Conservation (phyloP, 208 protist species). For the Lotmaria passim region DNA sequence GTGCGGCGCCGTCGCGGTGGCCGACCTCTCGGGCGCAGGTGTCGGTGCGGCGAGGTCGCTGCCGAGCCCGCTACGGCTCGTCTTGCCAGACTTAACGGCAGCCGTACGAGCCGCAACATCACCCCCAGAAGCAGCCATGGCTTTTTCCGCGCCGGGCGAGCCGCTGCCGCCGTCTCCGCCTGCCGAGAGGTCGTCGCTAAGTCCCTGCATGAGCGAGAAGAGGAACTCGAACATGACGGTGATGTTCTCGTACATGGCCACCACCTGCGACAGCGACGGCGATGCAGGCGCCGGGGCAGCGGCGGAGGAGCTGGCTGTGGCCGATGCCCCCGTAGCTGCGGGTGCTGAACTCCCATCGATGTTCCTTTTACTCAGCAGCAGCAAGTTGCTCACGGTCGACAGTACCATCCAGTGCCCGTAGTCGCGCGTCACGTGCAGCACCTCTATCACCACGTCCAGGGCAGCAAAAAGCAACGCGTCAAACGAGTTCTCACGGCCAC, state of each 20-base stretch:
- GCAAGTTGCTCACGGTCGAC: conserved; percentile 46
- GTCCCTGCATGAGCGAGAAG: conserved; percentile 34
- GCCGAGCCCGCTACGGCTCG: not conserved
- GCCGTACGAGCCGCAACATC: not conserved
- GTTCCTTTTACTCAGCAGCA: conserved; percentile 49
- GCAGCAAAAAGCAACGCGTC: conserved; percentile 61
- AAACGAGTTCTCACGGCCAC: conserved; percentile 58
- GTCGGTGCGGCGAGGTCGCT: not conserved
- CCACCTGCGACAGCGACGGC: conserved; percentile 23
- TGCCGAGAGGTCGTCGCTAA: conserved; percentile 23
- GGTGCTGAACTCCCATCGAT: conserved; percentile 6
- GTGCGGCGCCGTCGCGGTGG: not conserved
- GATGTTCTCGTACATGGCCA: conserved; percentile 85
- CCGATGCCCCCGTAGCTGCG: not conserved
- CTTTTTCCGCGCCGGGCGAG: not conserved
- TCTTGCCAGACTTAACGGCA: not conserved
- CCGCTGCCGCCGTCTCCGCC: not conserved
- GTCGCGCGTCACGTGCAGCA: conserved; percentile 40
- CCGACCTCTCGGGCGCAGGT: not conserved
- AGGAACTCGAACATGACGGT: conserved; percentile 43
- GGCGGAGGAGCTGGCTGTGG: not conserved
- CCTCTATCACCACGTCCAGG: conserved; percentile 63
- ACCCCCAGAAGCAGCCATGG: too few relatives aligned
- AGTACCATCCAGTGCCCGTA: conserved; percentile 65
- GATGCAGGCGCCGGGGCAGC: not conserved